Evolutionary conservation across 352 stramenopile species (phyloP), one percentile per base, ranked within the genome.

Genomic region (Halophytophthora batemanensis): DNA sequence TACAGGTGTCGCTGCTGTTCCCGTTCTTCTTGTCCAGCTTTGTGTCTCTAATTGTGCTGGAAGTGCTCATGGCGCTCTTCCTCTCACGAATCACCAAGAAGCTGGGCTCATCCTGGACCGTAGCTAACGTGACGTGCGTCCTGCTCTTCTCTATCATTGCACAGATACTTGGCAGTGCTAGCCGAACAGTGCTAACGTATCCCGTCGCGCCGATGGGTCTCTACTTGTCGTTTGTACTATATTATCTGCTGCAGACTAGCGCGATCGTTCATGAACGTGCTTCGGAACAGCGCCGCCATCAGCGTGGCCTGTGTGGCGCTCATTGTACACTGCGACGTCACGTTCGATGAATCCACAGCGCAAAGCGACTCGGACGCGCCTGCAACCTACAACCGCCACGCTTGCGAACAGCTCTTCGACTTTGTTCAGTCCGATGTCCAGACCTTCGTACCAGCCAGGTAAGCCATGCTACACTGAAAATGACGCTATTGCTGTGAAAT

Each of bases 21-120:
- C 84, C 84, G 7, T 93, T 95, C 53, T 95, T 95, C 58, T 90
- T 74, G 10, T 73, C 80, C 19, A 91, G 74, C 50, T 87, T 95
- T 37, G 64, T 82, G 44, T 86, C 90, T 34, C 60, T 95, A 12
- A 71, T 88, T 18, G 42, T 79, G 2, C 66, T 95, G 8, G 81
- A 95, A 44, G 57, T 88, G 50, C 48, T 89, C 19, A 84, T 87
- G 71, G 66, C 69, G 47, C 64, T 87, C 6, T 74, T 82, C 23
- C 56, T 92, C 8, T 77, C 71, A 25, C 69, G 78, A 8, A 58
- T 86, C 17, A 82, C 67, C 25, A 71, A 64, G 45, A 68, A 64
- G 36, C 51, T 87, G 10, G 72, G 76, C 11, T 71, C 82, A n/a
- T 66, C 71, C 0, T 90, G 80, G 73, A 70, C 56, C n/a, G 70